phyloP scores from a whole-genome alignment of 1,284 basidiomycete genomes.

The Ganoderma meredithae region DNA sequence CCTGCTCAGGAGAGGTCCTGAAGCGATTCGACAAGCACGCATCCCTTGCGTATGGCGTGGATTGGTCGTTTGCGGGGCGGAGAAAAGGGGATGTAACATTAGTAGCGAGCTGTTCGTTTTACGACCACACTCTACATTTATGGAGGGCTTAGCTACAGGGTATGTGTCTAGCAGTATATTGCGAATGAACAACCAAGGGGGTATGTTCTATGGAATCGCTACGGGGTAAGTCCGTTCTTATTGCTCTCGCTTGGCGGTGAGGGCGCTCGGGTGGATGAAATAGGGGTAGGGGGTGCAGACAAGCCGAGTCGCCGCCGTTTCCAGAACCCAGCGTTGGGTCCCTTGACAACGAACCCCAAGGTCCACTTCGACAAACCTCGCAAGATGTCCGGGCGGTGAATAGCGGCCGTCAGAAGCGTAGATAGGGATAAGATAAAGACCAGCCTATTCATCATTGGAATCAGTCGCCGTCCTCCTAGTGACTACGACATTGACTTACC shows the following conservation, averaged over 20 bases:
- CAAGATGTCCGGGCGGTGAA: slow-evolving; percentile 64
- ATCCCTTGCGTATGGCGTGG: slow-evolving; percentile 93
- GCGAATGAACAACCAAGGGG: not conserved
- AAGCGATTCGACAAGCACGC: slow-evolving; percentile 80
- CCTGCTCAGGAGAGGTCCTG: slow-evolving; percentile 44
- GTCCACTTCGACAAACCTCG: slow-evolving; percentile 78
- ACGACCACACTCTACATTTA: slow-evolving; percentile 86
- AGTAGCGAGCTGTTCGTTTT: slow-evolving; percentile 95
- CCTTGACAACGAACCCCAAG: slow-evolving; percentile 67
- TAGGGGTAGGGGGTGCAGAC: slow-evolving; percentile 28
- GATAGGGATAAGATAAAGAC: slow-evolving; percentile 70
- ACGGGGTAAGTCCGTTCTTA: not conserved
- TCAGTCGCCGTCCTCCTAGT: slow-evolving; percentile 35
- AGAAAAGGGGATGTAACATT: slow-evolving; percentile 49
- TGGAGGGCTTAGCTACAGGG: slow-evolving; percentile 69
- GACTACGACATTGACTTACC: slow-evolving; percentile 47
- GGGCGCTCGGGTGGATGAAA: slow-evolving; percentile 25
- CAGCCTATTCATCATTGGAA: slow-evolving; percentile 39
- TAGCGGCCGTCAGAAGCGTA: slow-evolving; percentile 67
- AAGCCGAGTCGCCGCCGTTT: slow-evolving; percentile 45
- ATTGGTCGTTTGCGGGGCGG: slow-evolving; percentile 78
- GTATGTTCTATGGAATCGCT: slow-evolving; percentile 7
- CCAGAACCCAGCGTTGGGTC: slow-evolving; percentile 61
- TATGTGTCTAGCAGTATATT: not conserved
- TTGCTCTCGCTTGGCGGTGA: slow-evolving; percentile 17